Evolutionary conservation across 2,329 filamentous ascomycete genomes (phyloP), one percentile per base, ranked within the genome.

Genomic region (Juglanconis juglandina): DNA sequence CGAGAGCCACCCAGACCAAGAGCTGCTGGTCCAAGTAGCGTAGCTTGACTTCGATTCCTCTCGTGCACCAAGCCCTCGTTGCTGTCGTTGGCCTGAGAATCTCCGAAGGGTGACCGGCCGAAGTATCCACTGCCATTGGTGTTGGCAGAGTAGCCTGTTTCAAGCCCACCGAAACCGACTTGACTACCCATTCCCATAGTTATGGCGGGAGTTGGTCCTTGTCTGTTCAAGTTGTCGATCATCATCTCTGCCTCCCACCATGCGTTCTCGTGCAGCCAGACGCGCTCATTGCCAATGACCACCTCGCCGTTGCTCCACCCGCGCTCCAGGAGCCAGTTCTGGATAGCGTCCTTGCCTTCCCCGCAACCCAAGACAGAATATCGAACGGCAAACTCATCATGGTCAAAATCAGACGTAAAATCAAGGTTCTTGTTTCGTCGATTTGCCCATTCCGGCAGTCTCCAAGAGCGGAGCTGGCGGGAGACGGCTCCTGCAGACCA

Each of bases 221-320:
- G 61, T 44, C 58, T 51, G 55, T 32, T 48, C 17, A 48, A 3
- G 53, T 54, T 55, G 69, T 99, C 95, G 34, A 98, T 87, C 90
- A 97, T 96, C 63, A 86, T 91, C 76, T 99, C 95, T 5, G 93
- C 94, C 75, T 98, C 94, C 94, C 94, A 98, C 94, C 95, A 99
- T 2, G 93, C 90, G 60, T 80, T 83, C 75, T 99, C 95, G 53
- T 94, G 86, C 79, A 98, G 93, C 95, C 95, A 99, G 47, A 99
- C 87, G 37, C 95, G 90, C 73, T 98, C 92, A 3, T 87, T 88
- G 58, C 95, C 95, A 37, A 98, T 81, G 5, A 96, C 87, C 2
- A 98, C 92, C 75, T 98, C 95, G 44, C 95, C 95, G 67, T 99
- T 99, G 76, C 92, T 97, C 95, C 95, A 99, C 1, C 95, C 95